Conservation (phyloP, 352 stramenopile species). For the Phytophthora pisi region DNA sequence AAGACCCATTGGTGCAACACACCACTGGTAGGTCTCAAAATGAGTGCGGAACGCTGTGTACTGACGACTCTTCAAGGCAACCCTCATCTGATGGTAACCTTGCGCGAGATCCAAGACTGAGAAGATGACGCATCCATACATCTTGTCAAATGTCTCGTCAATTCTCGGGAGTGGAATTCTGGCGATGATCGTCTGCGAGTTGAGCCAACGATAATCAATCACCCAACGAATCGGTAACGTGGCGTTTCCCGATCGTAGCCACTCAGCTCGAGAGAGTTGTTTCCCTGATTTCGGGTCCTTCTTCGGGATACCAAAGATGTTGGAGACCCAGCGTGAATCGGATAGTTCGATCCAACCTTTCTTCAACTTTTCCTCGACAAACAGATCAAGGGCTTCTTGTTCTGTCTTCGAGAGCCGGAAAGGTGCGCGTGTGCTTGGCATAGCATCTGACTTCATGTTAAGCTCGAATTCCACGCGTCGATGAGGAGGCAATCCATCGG, state of each 20-base stretch:
- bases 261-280: conserved; percentile 20
- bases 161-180: conserved; percentile 25
- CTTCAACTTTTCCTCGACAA: conserved; percentile 16
- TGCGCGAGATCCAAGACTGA: conserved; percentile 35
- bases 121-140: conserved; percentile 25
- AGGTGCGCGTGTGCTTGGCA: conserved; percentile 9
- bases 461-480: conserved; percentile 26
- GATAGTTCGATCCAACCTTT: conserved; percentile 34
- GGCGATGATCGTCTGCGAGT: conserved; percentile 9
- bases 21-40: conserved; percentile 50
- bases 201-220: conserved; percentile 26
- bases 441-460: conserved; percentile 28
- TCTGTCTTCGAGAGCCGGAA: conserved; percentile 25
- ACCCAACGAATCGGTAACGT: conserved; percentile 20
- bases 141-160: conserved; percentile 25
- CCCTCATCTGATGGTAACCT: conserved; percentile 41
- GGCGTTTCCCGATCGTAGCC: conserved; percentile 16
- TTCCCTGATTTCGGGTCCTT: conserved; percentile 19
- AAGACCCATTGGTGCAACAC: conserved; percentile 46
- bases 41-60: conserved; percentile 45
- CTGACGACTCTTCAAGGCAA: conserved; percentile 8
- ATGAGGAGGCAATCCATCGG: conserved; percentile 16
- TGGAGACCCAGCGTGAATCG: conserved; percentile 32
- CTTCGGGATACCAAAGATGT: conserved; percentile 33
- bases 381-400: conserved; percentile 10